Percentiles rank a stretch among this genome's conserved stretches.
phyloP scores from a whole-genome alignment of 306 rosid genomes.

The Inga laurina region DNA sequence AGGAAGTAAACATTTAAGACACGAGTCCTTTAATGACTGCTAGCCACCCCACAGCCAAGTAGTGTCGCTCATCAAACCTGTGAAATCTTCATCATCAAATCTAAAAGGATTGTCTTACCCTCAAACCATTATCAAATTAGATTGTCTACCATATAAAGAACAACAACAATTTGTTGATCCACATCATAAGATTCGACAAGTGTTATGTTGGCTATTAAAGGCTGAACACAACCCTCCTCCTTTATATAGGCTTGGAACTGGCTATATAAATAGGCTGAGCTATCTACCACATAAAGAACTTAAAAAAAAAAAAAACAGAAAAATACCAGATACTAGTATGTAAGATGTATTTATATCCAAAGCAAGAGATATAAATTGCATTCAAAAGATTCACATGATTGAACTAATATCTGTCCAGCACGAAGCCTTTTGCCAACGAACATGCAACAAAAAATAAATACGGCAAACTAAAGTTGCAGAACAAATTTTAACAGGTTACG shows the following conservation, averaged over 20 bases:
- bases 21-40: not conserved
- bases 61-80: not conserved
- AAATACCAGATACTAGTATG: not conserved
- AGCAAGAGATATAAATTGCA: not conserved
- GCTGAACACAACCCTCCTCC: no score
- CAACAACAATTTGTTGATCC: no score
- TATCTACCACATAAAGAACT: no score
- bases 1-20: not conserved
- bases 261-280: no score
- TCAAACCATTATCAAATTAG: not conserved
- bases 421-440: constrained; percentile 20
- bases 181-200: no score
- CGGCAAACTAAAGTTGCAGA: not conserved
- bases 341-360: no score
- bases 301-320: no score
- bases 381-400: not conserved
- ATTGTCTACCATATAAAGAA: no score
- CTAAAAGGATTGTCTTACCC: not conserved
- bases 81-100: not conserved
- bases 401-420: constrained; percentile 6
- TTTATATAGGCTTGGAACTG: no score
- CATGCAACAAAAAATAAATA: constrained; percentile 8
- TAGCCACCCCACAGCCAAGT: not conserved
- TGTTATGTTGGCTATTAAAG: no score
- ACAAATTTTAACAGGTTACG: constrained; percentile 16